Evolutionary conservation across 148 eudicot genomes (phyloP), one percentile per base, ranked within the genome.

Genomic region (Vaccinium vitisidaea): DNA sequence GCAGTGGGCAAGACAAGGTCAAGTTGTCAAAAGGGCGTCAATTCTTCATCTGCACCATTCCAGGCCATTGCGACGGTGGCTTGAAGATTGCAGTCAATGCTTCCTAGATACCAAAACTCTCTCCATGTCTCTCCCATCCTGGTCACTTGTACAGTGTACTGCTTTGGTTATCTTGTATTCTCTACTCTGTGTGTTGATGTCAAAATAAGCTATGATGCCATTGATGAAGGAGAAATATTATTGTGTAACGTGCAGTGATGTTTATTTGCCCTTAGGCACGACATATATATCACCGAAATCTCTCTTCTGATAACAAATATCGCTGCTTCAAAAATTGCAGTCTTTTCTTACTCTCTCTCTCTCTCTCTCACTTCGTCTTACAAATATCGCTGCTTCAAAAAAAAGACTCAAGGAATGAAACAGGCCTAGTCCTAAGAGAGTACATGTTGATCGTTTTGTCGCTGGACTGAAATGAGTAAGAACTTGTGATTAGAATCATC

Each of bases 1-100:
- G 7, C 61, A 52, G 77, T 32, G 84, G 84, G 43, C 16, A 50
- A 2, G 84, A 69, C 18, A 58, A 52, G 49, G 30, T 69, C 23
- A 70, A 50, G 63, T 27, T 82, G 59, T 61, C 74, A 3, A 82
- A 82, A 50, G 84, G 84, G 1, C 61, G 4, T 8, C 4, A 82
- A 4, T 82, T 14, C 63, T 82, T 82, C 84, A 82, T 71, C 77
- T 82, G 84, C 39, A 52, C 63, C 77, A 49, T 82, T 50, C 77
- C 84, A 12, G 84, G 84, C 63, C 84, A 82, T 82, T 82, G 84
- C 11, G 19, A 70, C 12, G 63, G 25, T 0, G 84, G 77, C 46
- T 50, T 82, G 84, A 82, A 82, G 63, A 50, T 82, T 82, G 25
- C 77, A 25, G 77, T 70, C 56, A 46, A 16, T 53, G 84, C 77